A percentile compares a stretch with the other conserved stretches of the same genome.
phyloP scores from a whole-genome alignment of 345 rosid species.

The sweet orange (Citrus sinensis) region DNA sequence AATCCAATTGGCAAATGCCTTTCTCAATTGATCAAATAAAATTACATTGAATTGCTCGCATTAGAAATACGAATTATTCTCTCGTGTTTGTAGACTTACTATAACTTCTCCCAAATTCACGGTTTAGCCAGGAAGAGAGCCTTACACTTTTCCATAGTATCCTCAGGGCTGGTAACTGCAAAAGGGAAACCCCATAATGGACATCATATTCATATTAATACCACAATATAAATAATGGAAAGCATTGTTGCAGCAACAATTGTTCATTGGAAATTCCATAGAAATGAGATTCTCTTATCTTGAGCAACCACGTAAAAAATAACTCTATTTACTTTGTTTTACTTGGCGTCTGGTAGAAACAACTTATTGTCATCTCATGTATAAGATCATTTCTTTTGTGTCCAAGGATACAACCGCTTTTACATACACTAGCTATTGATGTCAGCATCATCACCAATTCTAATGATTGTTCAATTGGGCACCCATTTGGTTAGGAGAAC shows the following conservation, averaged over 20 bases:
- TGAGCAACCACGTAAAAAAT: not conserved
- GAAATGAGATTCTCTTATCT: not conserved
- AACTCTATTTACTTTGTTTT: too few species aligned
- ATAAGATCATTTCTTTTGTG: not conserved
- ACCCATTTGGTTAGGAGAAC: not conserved
- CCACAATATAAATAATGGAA: not conserved
- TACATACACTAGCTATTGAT: not conserved
- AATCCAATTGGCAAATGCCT: not conserved
- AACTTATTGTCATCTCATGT: not conserved
- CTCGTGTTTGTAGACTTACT: not conserved
- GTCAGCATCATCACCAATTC: not conserved
- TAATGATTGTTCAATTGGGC: not conserved
- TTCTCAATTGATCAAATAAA: not conserved
- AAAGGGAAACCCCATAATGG: not conserved
- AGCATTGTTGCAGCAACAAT: not conserved
- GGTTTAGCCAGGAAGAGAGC: slow-evolving; percentile 36
- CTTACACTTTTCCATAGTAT: slow-evolving; percentile 52
- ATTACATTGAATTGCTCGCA: not conserved
- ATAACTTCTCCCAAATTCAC: not conserved
- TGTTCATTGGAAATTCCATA: not conserved
- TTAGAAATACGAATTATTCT: not conserved
- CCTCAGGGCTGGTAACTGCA: slow-evolving; percentile 82
- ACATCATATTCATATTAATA: not conserved
- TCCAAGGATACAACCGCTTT: not conserved
- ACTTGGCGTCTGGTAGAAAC: not conserved